Percentiles rank a stretch among this genome's conserved stretches.
phyloP scores from a whole-genome alignment of 441 rosid genomes.

The Gossypium lobatum region DNA sequence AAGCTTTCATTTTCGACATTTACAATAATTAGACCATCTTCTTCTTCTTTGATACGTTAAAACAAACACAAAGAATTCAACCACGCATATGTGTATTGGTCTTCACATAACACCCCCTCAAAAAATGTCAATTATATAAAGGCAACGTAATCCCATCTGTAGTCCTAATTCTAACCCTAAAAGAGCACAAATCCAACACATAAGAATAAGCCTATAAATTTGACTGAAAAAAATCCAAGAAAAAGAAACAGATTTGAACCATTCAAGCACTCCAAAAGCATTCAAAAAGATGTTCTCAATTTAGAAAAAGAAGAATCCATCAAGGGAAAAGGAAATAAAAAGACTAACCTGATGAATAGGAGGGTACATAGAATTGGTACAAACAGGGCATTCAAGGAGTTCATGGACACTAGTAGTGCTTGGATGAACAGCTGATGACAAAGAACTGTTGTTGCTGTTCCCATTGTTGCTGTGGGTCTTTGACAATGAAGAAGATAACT shows the following conservation, averaged over 20 bases:
- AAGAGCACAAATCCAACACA: not conserved
- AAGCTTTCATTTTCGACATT: not conserved
- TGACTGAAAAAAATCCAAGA: not conserved
- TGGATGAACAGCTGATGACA: conserved; percentile 39
- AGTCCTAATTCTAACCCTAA: conserved; percentile 3
- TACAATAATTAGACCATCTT: not conserved
- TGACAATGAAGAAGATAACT: conserved; percentile 50
- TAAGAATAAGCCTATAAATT: not conserved
- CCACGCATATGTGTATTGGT: not conserved
- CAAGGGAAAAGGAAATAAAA: not conserved
- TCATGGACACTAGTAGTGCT: conserved; percentile 87
- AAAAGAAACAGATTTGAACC: not conserved
- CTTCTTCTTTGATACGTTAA: not conserved
- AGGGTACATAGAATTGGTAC: conserved; percentile 98
- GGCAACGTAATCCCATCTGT: not conserved
- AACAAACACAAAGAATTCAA: not conserved
- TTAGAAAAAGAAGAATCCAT: not conserved
- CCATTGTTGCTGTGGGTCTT: conserved; percentile 43
- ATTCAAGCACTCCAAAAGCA: conserved; percentile 2
- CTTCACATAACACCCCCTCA: not conserved
- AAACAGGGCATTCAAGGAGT: conserved; percentile 96
- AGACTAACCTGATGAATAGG: conserved; percentile 86
- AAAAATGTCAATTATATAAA: not conserved
- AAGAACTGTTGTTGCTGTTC: conserved; percentile 33
- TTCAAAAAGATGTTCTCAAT: not conserved